Conservation (phyloP, 352 stramenopile species). For the Blastocystis sp. region DNA sequence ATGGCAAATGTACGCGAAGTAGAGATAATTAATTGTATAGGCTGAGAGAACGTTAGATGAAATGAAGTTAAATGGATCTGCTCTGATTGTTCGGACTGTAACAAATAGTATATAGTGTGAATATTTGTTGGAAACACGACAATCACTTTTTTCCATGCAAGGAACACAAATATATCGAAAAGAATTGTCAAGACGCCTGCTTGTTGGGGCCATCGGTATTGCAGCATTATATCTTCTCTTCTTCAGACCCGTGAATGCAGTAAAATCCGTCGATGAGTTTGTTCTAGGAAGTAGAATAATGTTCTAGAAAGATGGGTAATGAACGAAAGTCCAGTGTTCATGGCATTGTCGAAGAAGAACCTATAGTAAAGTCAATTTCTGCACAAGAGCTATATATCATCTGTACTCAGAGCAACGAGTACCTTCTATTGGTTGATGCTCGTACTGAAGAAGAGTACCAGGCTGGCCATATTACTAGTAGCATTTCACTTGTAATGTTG, state of each 20-base stretch:
- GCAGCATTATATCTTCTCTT: not conserved
- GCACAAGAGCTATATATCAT: constrained; percentile 33
- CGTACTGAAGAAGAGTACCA: constrained; percentile 29
- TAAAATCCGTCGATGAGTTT: not conserved
- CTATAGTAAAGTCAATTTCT: not conserved
- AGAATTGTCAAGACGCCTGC: not conserved
- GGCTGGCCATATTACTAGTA: not conserved
- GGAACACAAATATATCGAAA: constrained; percentile 44
- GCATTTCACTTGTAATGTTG: not conserved
- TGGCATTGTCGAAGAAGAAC: not conserved
- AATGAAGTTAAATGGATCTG: constrained; percentile 32
- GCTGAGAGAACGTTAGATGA: constrained; percentile 9
- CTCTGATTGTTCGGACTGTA: constrained; percentile 6
- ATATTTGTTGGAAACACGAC: constrained; percentile 1
- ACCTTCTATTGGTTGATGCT: constrained; percentile 17
- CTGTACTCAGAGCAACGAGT: constrained; percentile 35
- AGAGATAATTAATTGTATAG: not conserved
- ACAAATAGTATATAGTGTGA: not conserved
- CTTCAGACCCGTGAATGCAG: constrained; percentile 13
- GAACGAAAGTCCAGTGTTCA: not conserved
- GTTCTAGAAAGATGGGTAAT: not conserved
- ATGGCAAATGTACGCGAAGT: not conserved
- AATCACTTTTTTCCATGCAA: constrained; percentile 41
- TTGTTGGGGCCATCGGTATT: not conserved
- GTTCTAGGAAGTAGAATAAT: not conserved